Evolutionary conservation across 2,329 filamentous ascomycete species (phyloP).

Genomic region (Fusarium clavum): DNA sequence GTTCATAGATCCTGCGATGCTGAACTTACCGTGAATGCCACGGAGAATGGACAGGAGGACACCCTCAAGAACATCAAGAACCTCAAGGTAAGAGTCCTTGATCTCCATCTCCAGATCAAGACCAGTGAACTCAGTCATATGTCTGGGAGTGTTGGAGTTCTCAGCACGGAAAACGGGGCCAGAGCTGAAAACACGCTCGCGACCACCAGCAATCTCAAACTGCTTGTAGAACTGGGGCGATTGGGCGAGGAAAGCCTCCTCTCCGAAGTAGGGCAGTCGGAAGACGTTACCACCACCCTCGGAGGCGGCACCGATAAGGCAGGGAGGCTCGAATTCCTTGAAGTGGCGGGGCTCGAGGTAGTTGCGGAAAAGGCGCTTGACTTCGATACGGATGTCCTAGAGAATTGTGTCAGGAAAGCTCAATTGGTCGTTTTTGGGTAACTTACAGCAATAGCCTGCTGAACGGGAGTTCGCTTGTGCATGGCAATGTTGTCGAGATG

Average conservation of each 20-base stretch:
- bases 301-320: conserved; percentile 87
- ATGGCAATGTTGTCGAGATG: conserved; percentile 92
- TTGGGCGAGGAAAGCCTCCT: conserved; percentile 82
- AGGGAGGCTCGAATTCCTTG: conserved; percentile 82
- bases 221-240: conserved; percentile 91
- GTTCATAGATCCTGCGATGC: no score
- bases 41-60: conserved; percentile 84
- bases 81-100: conserved; percentile 79
- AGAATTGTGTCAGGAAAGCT: no score
- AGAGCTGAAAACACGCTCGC: conserved; percentile 82
- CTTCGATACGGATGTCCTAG: conserved; percentile 16
- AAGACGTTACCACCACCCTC: conserved; percentile 96
- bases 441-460: conserved; percentile 77
- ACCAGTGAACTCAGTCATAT: conserved; percentile 90
- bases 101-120: conserved; percentile 94
- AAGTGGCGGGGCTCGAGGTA: conserved; percentile 69
- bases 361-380: conserved; percentile 50
- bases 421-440: neutral
- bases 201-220: conserved; percentile 82
- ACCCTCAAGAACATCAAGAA: conserved; percentile 76
- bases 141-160: conserved; percentile 84
- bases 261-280: conserved; percentile 87
- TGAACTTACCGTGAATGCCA: conserved; percentile 62
- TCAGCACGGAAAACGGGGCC: conserved; percentile 89
- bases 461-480: conserved; percentile 90